Evolutionary conservation across 2,329 filamentous ascomycete species (phyloP).

Genomic region (Ceratocystis harringtonii): DNA sequence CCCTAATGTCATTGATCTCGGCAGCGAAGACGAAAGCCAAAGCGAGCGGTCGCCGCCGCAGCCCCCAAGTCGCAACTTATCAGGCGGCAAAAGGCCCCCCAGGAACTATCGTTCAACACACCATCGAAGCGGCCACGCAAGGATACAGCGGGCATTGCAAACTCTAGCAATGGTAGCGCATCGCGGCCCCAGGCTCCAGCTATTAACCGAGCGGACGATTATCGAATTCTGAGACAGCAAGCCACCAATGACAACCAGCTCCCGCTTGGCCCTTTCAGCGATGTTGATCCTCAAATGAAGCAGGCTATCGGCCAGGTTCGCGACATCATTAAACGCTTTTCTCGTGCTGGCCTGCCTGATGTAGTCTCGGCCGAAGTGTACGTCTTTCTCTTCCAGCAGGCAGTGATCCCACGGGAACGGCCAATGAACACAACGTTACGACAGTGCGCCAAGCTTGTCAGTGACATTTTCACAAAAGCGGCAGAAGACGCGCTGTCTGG

Average conservation of each 20-base stretch:
- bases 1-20: constrained; percentile 26
- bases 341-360: constrained; percentile 42
- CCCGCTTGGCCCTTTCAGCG: constrained; percentile 25
- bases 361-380: constrained; percentile 46
- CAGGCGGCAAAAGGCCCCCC: constrained; percentile 7
- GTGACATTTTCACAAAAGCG: constrained; percentile 29
- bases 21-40: constrained; percentile 27
- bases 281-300: constrained; percentile 23
- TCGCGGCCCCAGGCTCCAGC: not conserved
- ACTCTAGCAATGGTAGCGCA: not conserved
- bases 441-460: constrained; percentile 29
- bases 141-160: constrained; percentile 16
- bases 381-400: constrained; percentile 40
- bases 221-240: not conserved
- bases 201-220: not conserved
- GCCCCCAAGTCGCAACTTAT: constrained; percentile 16
- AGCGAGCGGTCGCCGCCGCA: constrained; percentile 19
- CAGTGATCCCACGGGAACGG: constrained; percentile 41
- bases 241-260: not conserved
- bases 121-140: constrained; percentile 26
- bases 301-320: constrained; percentile 38
- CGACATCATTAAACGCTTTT: constrained; percentile 38
- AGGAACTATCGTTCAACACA: constrained; percentile 22
- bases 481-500: constrained; percentile 34
- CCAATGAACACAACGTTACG: constrained; percentile 37